Percentiles rank a stretch among this genome's conserved stretches.
Conservation (phyloP, 768 basidiomycete genomes). For the Podaxis sp. region DNA sequence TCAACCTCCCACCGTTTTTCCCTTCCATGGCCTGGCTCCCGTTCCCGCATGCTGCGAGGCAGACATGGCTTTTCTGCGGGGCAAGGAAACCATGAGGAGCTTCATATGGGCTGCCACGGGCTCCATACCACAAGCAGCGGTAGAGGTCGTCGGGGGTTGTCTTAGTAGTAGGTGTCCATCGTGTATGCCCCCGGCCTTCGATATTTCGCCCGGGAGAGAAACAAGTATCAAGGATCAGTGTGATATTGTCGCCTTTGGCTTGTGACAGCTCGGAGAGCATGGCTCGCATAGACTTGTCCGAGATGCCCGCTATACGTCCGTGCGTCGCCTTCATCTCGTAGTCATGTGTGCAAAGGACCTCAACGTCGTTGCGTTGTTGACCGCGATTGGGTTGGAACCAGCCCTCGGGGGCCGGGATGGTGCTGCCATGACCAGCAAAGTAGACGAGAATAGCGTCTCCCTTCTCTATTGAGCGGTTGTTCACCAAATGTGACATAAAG, state of each 20-base stretch:
- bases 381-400: constrained; percentile 51
- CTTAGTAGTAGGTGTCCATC: constrained; percentile 62
- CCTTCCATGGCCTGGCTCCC: constrained; percentile 58
- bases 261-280: constrained; percentile 56
- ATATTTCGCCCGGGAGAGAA: constrained; percentile 46
- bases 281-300: constrained; percentile 62
- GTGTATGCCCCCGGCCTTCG: constrained; percentile 46
- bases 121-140: constrained; percentile 51
- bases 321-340: constrained; percentile 49
- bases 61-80: constrained; percentile 41
- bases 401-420: constrained; percentile 49
- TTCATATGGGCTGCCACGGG: constrained; percentile 34
- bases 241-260: constrained; percentile 68
- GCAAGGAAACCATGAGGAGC: constrained; percentile 45
- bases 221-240: constrained; percentile 64
- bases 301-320: constrained; percentile 58
- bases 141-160: constrained; percentile 54
- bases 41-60: constrained; percentile 56
- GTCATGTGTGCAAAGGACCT: constrained; percentile 68
- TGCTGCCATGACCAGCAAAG: constrained; percentile 74
- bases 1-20: constrained; percentile 64
- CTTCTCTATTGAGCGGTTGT: constrained; percentile 54
- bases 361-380: constrained; percentile 30
- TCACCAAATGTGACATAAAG: constrained; percentile 61
- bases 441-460: constrained; percentile 69